These are phyloP conservation scores for Biscogniauxia mediterranea DNA, from an alignment of 2,329 filamentous ascomycete genomes.

Conservation along the genomic window DNA sequence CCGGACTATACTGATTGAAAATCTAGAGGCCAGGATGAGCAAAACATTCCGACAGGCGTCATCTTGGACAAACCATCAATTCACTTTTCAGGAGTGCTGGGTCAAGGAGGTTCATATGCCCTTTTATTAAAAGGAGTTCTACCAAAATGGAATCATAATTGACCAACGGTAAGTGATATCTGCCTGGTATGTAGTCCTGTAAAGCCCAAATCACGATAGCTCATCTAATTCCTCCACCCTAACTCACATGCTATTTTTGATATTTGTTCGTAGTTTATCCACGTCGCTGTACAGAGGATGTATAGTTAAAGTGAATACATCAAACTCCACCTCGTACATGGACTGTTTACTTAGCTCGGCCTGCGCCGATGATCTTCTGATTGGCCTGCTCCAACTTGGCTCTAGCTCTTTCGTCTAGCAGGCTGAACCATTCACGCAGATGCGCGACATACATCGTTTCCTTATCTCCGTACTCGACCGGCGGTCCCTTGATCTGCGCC, in stretches of 20 bases:
- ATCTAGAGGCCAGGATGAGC: too few species aligned
- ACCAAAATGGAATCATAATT: too few species aligned
- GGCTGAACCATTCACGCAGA: constrained; percentile 49
- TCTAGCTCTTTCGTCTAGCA: constrained; percentile 46
- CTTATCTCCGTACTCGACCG: constrained; percentile 52
- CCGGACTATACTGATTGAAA: too few species aligned
- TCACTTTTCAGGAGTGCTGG: too few species aligned
- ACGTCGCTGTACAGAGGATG: neutral
- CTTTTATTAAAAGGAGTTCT: neutral
- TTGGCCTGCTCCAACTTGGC: constrained; percentile 51
- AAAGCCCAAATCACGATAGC: neutral
- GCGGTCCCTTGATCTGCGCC: constrained; percentile 58
- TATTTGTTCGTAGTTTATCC: neutral
- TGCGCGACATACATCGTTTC: constrained; percentile 50
- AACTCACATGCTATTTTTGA: neutral
- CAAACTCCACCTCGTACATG: neutral
- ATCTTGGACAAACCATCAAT: too few species aligned
- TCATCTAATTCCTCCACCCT: neutral
- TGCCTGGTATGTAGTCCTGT: neutral
- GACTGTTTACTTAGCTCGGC: constrained; percentile 19
- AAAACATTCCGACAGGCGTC: too few species aligned
- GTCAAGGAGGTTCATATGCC: too few species aligned
- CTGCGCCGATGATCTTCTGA: constrained; percentile 32
- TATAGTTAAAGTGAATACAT: neutral
- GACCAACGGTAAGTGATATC: too few species aligned